These are phyloP conservation scores for Euphorbia pulcherrima DNA, from an alignment of 345 rosid genomes.

Conservation along the genomic window DNA sequence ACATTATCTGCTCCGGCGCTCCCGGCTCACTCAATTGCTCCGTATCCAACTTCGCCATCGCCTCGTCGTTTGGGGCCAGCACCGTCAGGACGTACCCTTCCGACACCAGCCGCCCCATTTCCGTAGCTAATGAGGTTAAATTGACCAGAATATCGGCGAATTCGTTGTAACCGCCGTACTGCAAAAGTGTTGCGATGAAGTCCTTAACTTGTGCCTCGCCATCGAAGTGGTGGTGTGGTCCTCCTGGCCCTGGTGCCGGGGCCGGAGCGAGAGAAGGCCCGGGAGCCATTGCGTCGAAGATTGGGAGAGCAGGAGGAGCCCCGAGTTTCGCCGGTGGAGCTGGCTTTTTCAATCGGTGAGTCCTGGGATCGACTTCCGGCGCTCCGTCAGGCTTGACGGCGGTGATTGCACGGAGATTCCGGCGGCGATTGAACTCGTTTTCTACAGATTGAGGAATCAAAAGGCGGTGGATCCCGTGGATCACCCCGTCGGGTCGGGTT, in stretches of 20 bases:
- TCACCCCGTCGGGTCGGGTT: conserved; percentile 63
- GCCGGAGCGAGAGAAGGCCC: conserved; percentile 94
- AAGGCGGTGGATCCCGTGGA: conserved; percentile 60
- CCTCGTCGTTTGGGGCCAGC: conserved; percentile 92
- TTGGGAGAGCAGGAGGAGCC: conserved; percentile 67
- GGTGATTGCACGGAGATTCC: conserved; percentile 53
- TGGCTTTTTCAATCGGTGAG: conserved; percentile 58
- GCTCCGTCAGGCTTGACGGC: conserved; percentile 71
- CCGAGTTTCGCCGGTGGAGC: conserved; percentile 54
- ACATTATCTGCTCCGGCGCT: conserved; percentile 89
- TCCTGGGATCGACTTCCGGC: conserved; percentile 69
- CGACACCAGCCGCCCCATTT: conserved; percentile 85
- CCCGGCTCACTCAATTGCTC: conserved; percentile 95
- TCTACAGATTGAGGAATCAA: conserved; percentile 62
- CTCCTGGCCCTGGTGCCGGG: conserved; percentile 95
- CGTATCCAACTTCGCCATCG: conserved; percentile 86
- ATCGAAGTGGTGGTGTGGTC: conserved; percentile 76
- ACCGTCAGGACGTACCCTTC: conserved; percentile 92
- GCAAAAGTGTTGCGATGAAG: conserved; percentile 76
- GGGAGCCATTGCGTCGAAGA: conserved; percentile 89
- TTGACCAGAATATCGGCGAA: conserved; percentile 94
- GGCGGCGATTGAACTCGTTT: conserved; percentile 59
- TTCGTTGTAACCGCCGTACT: conserved; percentile 96
- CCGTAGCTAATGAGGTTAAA: conserved; percentile 83
- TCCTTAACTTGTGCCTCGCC: conserved; percentile 89